Evolutionary conservation across 768 basidiomycete species (phyloP).

Genomic region (Royoungia palumana): DNA sequence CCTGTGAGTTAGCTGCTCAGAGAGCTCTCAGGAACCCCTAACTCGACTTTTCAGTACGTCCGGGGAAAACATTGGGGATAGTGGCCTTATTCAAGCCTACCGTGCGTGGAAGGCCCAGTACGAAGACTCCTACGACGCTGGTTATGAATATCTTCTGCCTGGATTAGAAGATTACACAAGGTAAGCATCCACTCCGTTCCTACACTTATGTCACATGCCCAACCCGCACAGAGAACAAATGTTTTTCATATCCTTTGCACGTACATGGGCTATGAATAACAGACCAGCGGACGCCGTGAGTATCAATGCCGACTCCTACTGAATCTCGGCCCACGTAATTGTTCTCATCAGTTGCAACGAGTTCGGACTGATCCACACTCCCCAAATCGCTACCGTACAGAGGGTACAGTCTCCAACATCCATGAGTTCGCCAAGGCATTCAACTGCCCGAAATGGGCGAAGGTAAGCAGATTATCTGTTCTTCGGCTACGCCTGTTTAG

Average conservation of each 20-base stretch:
- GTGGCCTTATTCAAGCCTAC: conserved; percentile 80
- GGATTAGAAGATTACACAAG: conserved; percentile 72
- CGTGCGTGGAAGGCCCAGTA: conserved; percentile 88
- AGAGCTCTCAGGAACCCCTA: neutral
- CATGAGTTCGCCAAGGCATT: conserved; percentile 88
- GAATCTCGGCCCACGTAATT: neutral
- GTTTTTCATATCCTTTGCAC: conserved; percentile 89
- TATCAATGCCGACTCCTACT: conserved; percentile 7
- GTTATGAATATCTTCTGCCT: conserved; percentile 73
- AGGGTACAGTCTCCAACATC: conserved; percentile 84
- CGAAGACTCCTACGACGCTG: conserved; percentile 50
- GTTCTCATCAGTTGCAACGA: conserved; percentile 53
- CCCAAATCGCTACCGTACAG: conserved; percentile 72
- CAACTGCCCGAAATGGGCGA: conserved; percentile 71
- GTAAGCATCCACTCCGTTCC: conserved; percentile 33
- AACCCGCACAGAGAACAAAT: conserved; percentile 69
- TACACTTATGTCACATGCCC: neutral
- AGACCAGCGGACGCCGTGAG: conserved; percentile 74
- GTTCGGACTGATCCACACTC: conserved; percentile 90
- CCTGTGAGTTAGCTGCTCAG: conserved; percentile 45
- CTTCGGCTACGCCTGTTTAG: neutral
- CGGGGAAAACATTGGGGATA: conserved; percentile 90
- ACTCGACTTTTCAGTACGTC: conserved; percentile 57
- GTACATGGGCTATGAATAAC: conserved; percentile 83
- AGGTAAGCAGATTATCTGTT: conserved; percentile 44